Percentiles rank a stretch among this genome's conserved stretches.
These are phyloP conservation scores for Leishmania aethiopica DNA, from an alignment of 208 protist genomes.

Conservation along the genomic window DNA sequence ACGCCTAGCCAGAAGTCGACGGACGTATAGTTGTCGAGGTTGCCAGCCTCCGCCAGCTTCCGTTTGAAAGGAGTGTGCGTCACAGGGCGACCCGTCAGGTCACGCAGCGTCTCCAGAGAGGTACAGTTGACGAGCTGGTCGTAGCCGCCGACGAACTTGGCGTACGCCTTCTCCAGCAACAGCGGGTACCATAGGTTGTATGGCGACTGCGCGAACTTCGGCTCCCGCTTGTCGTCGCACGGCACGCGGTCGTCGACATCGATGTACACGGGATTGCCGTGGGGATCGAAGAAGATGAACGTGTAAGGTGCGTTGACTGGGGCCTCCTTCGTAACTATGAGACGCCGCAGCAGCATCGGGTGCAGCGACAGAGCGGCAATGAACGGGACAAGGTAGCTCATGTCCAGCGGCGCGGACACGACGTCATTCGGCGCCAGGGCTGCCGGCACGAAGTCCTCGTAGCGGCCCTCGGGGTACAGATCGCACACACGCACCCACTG, in stretches of 20 bases:
- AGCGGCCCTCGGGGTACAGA: constrained; percentile 69
- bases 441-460: constrained; percentile 41
- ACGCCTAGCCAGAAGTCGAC: constrained; percentile 77
- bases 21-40: constrained; percentile 61
- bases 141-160: constrained; percentile 92
- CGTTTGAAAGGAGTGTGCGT: constrained; percentile 71
- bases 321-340: constrained; percentile 61
- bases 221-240: constrained; percentile 42
- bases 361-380: constrained; percentile 68
- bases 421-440: constrained; percentile 34
- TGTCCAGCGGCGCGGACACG: constrained; percentile 44
- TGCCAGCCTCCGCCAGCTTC: constrained; percentile 72
- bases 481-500: constrained; percentile 81
- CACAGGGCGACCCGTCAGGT: constrained; percentile 88
- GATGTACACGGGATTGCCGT: constrained; percentile 81
- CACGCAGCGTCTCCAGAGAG: constrained; percentile 84
- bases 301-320: constrained; percentile 76
- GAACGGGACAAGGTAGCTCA: constrained; percentile 79
- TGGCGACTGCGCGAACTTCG: constrained; percentile 69
- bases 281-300: constrained; percentile 85
- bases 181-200: constrained; percentile 73
- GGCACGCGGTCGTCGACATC: constrained; percentile 88
- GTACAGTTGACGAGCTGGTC: constrained; percentile 80
- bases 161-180: constrained; percentile 92
- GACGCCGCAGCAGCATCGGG: constrained; percentile 66